Base-by-base conservation (phyloP, 2,329 filamentous ascomycete species). In the Madurella mycetomatis region DNA sequence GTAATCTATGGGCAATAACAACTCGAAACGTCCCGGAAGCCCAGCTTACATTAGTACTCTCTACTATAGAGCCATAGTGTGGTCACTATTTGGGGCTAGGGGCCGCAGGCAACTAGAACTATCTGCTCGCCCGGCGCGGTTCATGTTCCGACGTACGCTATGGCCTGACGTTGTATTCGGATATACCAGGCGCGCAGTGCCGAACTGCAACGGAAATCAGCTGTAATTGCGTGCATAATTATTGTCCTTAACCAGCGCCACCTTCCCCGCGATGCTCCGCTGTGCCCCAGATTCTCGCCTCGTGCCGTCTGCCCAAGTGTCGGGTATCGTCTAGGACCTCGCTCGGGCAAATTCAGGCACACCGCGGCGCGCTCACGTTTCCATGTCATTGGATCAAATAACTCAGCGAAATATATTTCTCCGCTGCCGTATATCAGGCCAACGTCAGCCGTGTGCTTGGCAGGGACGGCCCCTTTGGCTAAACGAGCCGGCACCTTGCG, bases 391-490 rank as follows among this genome's bases (percentile, higher is more conserved):
- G 34, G 34, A 37, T 15, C 34, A 37, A 37, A 11, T 37, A 4
- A 11, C 34, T 15, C 34, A 37, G 34, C 34, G 34, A 37, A 25
- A 25, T 25, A 25, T 25, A 25, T 25, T 25, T 25, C 7, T 7
- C 25, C 25, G 25, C 7, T 25, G 25, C 25, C 25, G 25, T 25
- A 25, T 37, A 37, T 5, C 34, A 48, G 13, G 19, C 30, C 15
- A 9, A 32, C 31, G 51, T 30, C 39, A 31, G 44, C 50, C 8
- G 5, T 18, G 25, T 15, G 25, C 39, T 39, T 40, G 30, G 44
- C 45, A 17, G 34, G 13, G 9, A 16, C 18, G 4, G 7, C 16
- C 49, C 40, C 41, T 47, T 41, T 52, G 53, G 53, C 40, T 55
- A 55, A 55, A 53, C 45, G 11, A 32, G 1, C 11, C 15, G 34